These are phyloP conservation scores for Eucalyptus marginata DNA, from an alignment of 345 rosid genomes.

Conservation along the genomic window DNA sequence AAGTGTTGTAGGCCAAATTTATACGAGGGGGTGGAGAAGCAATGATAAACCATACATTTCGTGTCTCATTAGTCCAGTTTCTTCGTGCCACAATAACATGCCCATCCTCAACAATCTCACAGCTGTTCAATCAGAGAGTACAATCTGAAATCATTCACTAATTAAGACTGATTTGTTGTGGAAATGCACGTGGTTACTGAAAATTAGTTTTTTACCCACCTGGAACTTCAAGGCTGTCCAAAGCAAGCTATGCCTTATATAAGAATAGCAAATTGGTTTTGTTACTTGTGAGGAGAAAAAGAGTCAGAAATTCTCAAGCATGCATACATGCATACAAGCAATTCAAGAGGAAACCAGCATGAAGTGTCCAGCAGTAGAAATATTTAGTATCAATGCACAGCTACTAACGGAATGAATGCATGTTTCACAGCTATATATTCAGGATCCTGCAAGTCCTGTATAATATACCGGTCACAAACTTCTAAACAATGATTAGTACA, in stretches of 20 bases:
- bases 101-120: not conserved
- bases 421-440: not conserved
- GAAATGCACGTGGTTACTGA: not conserved
- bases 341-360: not conserved
- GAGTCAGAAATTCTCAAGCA: not conserved
- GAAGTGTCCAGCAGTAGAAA: not conserved
- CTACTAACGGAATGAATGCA: not conserved
- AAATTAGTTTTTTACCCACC: not conserved
- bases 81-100: not conserved
- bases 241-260: not conserved
- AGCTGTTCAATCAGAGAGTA: not conserved
- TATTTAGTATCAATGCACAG: not conserved
- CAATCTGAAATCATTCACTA: not conserved
- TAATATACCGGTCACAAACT: not conserved
- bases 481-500: not conserved
- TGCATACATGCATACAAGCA: not conserved
- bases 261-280: not conserved
- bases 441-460: not conserved
- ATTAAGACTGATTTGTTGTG: not conserved
- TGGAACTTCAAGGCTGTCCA: constrained; percentile 1
- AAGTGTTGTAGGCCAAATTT: not conserved
- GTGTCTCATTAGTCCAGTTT: not conserved
- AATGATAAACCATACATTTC: not conserved
- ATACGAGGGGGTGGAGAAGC: not conserved
- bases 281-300: not conserved